phyloP scores from a whole-genome alignment of 106 monocot genomes.

The Xerophyta viscosa region DNA sequence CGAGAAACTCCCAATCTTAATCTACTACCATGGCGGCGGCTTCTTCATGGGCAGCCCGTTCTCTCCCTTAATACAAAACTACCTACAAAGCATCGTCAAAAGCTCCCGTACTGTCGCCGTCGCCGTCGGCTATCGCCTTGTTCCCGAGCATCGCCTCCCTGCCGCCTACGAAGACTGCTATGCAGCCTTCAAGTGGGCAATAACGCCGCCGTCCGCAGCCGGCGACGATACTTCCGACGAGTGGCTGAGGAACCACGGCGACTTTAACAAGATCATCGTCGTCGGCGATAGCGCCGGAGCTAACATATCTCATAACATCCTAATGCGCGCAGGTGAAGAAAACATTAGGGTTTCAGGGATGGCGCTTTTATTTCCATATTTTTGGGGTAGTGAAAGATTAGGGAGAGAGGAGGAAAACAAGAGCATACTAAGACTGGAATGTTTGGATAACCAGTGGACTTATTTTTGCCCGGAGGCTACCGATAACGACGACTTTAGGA shows the following conservation, averaged over 20 bases:
- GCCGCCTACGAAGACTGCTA: slow-evolving; percentile 16
- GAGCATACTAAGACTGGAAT: too few relatives aligned
- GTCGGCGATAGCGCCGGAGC: slow-evolving; percentile 16
- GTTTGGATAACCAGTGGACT: too few relatives aligned
- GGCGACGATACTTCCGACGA: not conserved
- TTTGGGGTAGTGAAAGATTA: slow-evolving; percentile 14
- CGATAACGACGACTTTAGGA: too few relatives aligned
- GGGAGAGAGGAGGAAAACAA: not conserved
- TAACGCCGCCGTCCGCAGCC: too few relatives aligned
- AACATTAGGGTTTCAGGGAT: slow-evolving; percentile 9
- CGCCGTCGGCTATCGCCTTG: slow-evolving; percentile 21
- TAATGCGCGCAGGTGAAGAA: not conserved
- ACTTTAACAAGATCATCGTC: slow-evolving; percentile 1
- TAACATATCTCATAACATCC: slow-evolving; percentile 8
- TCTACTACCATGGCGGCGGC: slow-evolving; percentile 10
- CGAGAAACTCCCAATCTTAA: not conserved
- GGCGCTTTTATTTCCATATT: slow-evolving; percentile 9
- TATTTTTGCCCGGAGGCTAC: too few relatives aligned
- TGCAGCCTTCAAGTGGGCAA: not conserved
- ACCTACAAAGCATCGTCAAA: not conserved
- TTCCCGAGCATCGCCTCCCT: slow-evolving; percentile 28
- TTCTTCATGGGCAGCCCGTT: not conserved
- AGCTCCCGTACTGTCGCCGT: not conserved
- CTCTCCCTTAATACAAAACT: not conserved
- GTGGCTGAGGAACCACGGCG: not conserved